Conservation (phyloP, 1,139 yeast species). For the Entelexis paramagnoliae region DNA sequence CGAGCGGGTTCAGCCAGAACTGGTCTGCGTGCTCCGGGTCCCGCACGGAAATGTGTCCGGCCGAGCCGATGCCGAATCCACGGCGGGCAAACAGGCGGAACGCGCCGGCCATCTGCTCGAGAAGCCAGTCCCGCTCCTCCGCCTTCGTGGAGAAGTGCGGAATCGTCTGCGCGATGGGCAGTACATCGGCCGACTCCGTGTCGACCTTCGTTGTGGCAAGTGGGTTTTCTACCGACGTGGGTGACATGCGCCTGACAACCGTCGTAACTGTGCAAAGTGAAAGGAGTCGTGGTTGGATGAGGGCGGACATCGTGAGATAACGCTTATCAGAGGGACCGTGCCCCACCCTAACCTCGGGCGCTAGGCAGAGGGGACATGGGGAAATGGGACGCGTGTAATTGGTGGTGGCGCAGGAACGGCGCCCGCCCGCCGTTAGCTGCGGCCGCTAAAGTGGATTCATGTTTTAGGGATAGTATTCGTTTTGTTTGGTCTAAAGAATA, state of each 20-base stretch:
- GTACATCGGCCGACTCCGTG: conserved; percentile 5
- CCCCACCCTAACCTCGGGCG: background rate
- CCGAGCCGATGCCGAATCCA: conserved; percentile 62
- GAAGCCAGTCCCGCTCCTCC: conserved; percentile 23
- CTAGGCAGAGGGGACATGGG: too few species aligned
- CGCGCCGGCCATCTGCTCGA: conserved; percentile 70
- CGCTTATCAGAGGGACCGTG: background rate
- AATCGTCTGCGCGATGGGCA: conserved; percentile 19
- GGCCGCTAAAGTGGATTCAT: too few species aligned
- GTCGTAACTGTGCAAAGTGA: too few species aligned
- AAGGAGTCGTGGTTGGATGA: too few species aligned
- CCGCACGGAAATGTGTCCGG: conserved; percentile 71
- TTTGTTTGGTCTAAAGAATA: too few species aligned
- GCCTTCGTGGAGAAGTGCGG: conserved; percentile 19
- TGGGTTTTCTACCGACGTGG: background rate
- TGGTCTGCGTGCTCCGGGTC: conserved; percentile 64
- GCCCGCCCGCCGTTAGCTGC: too few species aligned
- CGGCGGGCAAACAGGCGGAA: conserved; percentile 66
- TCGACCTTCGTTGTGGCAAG: conserved; percentile 27
- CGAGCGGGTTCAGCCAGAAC: conserved; percentile 74
- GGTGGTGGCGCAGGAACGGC: too few species aligned
- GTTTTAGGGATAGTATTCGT: too few species aligned
- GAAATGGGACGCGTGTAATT: too few species aligned
- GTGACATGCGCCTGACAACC: background rate
- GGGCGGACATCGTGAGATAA: too few species aligned